Evolutionary conservation across 2,329 filamentous ascomycete genomes (phyloP), one percentile per base, ranked within the genome.

Genomic region (Sporothrix sp.): DNA sequence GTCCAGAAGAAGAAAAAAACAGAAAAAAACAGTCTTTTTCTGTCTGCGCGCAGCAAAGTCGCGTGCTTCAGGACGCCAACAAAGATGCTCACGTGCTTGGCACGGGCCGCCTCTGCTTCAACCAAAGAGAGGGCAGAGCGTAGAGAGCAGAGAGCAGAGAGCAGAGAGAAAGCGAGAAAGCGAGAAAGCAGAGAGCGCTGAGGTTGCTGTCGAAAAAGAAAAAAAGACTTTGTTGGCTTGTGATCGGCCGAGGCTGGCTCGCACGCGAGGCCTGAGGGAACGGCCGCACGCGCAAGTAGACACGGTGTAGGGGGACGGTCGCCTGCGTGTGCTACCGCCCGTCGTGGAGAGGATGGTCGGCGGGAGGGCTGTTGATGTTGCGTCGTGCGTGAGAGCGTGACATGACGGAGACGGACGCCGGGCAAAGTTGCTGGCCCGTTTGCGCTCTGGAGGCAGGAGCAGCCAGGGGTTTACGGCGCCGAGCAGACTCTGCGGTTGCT

Each of bases 381-480:
- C 7, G 45, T 25, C 14, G 32, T 20, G 43, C 39, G 30, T 51
- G 47, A 25, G 48, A 48, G 48, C 48, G 52, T 51, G 52, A 53
- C 52, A 47, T 50, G 37, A 53, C 48, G 37, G 48, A 47, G 45
- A 51, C 48, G 35, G 39, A 46, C 9, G 25, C 25, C 13, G 27
- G 10, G 10, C 20, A 18, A 45, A 11, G 36, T 45, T 39, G 20
- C 42, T 53, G 35, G n/a, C 43, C 21, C 11, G n/a, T 39, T 42
- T 38, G 44, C 38, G 44, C 39, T 32, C n/a, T 30, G 14, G 13
- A n/a, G n/a, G n/a, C 18, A 40, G 28, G 11, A 25, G 36, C 18
- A n/a, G 37, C 21, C 27, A 52, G 33, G 21, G 18, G 16, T 8
- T 21, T 23, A 7, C 6, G 21, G 14, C 10, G 10, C 20, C 27